Evolutionary conservation across 2,329 filamentous ascomycete species (phyloP).

Genomic region (Penicillium sp.): DNA sequence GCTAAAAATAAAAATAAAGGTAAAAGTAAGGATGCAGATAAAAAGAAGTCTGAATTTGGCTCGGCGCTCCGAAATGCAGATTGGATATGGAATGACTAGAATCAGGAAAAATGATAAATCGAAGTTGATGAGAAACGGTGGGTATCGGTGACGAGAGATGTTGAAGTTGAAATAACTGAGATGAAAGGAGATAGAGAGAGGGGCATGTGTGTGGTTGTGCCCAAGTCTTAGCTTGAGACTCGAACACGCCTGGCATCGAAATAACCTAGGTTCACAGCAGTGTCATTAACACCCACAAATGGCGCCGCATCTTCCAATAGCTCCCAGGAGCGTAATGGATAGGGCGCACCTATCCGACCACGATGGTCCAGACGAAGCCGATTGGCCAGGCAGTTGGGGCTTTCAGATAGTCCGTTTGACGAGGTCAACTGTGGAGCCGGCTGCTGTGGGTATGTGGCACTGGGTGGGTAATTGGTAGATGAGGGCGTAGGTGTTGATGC

Average conservation of each 20-base stretch:
- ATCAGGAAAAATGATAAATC: background rate
- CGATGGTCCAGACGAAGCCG: constrained; percentile 44
- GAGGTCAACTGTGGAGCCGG: constrained; percentile 13
- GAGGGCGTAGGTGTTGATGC: constrained; percentile 35
- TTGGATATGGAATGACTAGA: background rate
- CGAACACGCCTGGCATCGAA: constrained; percentile 46
- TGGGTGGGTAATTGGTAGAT: constrained; percentile 26
- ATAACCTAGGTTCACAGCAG: constrained; percentile 46
- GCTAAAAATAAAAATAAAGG: too few species aligned
- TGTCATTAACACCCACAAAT: constrained; percentile 49
- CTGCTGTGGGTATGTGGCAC: constrained; percentile 23
- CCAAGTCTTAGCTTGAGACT: constrained; percentile 19
- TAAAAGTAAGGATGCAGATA: too few species aligned
- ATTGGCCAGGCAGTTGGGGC: constrained; percentile 30
- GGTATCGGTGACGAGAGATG: background rate
- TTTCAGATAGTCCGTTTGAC: constrained; percentile 28
- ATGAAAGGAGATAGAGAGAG: background rate
- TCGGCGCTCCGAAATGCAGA: background rate
- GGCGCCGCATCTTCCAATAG: constrained; percentile 51
- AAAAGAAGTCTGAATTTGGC: background rate
- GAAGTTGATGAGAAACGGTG: background rate
- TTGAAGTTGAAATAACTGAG: background rate
- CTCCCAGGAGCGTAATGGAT: constrained; percentile 48
- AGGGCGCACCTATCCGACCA: constrained; percentile 40
- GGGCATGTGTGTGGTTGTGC: background rate